Evolutionary conservation across 179 eudicot species (phyloP).

Genomic region (Beta macrorhiza): DNA sequence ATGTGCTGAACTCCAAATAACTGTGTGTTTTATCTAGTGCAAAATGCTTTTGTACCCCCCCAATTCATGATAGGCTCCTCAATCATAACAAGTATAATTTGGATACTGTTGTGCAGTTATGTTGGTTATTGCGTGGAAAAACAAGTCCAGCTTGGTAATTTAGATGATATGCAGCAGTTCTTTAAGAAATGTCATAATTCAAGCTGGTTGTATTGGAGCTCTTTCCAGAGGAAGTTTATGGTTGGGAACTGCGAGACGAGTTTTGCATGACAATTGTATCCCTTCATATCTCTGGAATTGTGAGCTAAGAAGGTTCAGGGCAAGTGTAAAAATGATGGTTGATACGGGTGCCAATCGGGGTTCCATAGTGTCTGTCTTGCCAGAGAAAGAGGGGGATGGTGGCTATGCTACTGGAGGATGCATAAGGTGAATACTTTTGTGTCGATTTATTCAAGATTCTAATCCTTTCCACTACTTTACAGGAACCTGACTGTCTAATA

Average conservation of each 20-base stretch:
- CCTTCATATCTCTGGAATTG: constrained; percentile 33
- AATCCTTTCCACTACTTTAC: constrained; percentile 12
- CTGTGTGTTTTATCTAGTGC: neutral
- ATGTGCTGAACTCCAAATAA: neutral
- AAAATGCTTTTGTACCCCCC: neutral
- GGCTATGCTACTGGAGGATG: constrained; percentile 74
- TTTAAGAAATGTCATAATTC: constrained; percentile 47
- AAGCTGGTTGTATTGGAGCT: constrained; percentile 40
- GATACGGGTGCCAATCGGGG: constrained; percentile 51
- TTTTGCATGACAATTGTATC: constrained; percentile 40
- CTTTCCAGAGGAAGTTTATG: constrained; percentile 36
- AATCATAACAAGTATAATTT: constrained; percentile 1
- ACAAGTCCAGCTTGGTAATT: constrained; percentile 17
- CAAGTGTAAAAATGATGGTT: constrained; percentile 66
- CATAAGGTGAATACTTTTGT: constrained; percentile 62
- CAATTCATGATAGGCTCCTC: neutral
- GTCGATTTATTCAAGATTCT: constrained; percentile 16
- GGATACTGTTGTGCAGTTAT: constrained; percentile 23
- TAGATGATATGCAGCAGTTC: constrained; percentile 72
- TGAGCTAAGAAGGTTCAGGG: constrained; percentile 35
- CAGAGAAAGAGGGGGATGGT: constrained; percentile 58
- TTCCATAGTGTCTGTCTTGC: constrained; percentile 33
- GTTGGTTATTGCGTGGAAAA: constrained; percentile 17
- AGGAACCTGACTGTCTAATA: constrained; percentile 17
- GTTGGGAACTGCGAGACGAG: constrained; percentile 26